Conservation (phyloP, 495 filamentous ascomycete genomes). For the Xeromyces bisporus region DNA sequence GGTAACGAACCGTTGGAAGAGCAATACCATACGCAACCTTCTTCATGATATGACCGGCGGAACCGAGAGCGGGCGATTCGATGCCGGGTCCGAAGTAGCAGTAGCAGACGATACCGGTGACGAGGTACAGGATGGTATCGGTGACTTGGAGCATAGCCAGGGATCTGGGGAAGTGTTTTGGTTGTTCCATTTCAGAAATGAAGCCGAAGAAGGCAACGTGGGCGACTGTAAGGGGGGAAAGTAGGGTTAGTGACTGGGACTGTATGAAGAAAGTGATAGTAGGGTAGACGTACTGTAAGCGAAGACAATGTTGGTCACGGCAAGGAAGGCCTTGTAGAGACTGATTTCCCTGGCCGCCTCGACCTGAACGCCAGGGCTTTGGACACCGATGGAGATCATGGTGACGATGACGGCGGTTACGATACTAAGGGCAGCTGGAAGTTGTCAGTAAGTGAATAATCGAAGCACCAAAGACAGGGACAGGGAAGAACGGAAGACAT, state of each 20-base stretch:
- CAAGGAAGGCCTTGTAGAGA: conserved; percentile 28
- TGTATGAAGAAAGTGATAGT: too few relatives aligned
- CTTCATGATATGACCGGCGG: conserved; percentile 39
- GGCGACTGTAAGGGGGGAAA: too few relatives aligned
- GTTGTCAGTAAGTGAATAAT: not conserved
- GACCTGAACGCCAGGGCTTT: conserved; percentile 6
- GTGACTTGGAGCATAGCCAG: conserved; percentile 44
- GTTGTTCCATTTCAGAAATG: conserved; percentile 58
- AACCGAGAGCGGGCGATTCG: conserved; percentile 50
- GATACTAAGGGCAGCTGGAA: conserved; percentile 40
- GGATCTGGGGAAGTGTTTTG: conserved; percentile 45
- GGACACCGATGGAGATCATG: conserved; percentile 40
- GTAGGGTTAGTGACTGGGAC: too few relatives aligned
- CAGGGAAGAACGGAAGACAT: conserved; percentile 6
- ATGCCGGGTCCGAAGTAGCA: conserved; percentile 54
- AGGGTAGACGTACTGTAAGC: conserved; percentile 21
- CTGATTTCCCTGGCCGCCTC: conserved; percentile 6
- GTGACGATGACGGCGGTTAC: conserved; percentile 44
- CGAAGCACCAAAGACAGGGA: not conserved
- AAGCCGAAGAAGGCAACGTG: conserved; percentile 60
- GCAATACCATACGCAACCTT: conserved; percentile 64
- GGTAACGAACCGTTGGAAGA: conserved; percentile 39
- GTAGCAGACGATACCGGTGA: conserved; percentile 39
- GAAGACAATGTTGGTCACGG: conserved; percentile 24
- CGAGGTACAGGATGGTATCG: conserved; percentile 46